Base-by-base conservation (phyloP, 2,329 filamentous ascomycete species). In the Pyrenophora seminiperda region DNA sequence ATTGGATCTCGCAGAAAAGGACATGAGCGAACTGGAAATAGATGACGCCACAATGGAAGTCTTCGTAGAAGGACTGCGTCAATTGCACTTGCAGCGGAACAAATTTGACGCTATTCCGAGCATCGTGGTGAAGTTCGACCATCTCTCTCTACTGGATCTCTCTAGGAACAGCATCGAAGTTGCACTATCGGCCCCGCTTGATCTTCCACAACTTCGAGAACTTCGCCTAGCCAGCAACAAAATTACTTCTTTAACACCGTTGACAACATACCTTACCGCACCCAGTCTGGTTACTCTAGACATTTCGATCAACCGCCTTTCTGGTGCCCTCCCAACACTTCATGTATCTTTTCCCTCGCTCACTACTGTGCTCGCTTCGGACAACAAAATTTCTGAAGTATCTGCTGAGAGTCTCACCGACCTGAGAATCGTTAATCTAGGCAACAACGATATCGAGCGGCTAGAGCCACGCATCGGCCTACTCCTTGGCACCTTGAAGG, bases 391-490 rank as follows among this genome's bases (percentile, higher is more conserved):
- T 41, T 78, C 81, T 5, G 86, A 88, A 11, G 79, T 96, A 13
- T 83, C 88, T 1, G 86, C 90, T 0, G 87, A 91, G 7, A 79
- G 85, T 7, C 84, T 97, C 30, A 80, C 81, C 41, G 92, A 93
- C 0, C 71, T 97, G 48, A 84, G 84, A 57, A 82, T 88, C 4
- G 83, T 95, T 2, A 90, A 96, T 68, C 84, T 91, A 7, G 85
- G 84, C 58, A 92, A 91, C 72, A 97, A 97, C 66, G 88, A 93
- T 41, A 90, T 97, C 55, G 83, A 83, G n/a, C 83, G 84, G 38
- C 76, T 97, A 11, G 90, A 94, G 53, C 88, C 92, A 0, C 84
- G 87, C 6, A 80, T 97, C 9, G 93, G 93, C 0, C 77, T 96
- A 10, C 78, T 96, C 0, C 86, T 87, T 18, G 87, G 86, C 1